These are phyloP conservation scores for Exophiala sp. DNA, from an alignment of 2,329 filamentous ascomycete species.

Conservation along the genomic window DNA sequence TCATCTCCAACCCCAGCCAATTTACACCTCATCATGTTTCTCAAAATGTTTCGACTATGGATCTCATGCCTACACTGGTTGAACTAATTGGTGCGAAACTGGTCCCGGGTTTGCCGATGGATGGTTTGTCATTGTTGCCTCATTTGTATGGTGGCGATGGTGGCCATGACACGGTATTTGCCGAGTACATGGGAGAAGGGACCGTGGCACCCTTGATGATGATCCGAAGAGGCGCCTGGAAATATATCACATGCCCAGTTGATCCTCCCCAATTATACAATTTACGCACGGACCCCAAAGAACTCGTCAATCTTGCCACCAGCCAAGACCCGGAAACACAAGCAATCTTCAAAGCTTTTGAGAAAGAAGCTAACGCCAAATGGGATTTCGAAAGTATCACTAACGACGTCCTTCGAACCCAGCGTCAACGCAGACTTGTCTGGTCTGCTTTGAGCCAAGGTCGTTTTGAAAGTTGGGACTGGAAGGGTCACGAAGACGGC, in stretches of 20 bases:
- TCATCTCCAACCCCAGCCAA: conserved; percentile 74
- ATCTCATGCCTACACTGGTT: conserved; percentile 83
- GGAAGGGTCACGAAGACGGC: conserved; percentile 50
- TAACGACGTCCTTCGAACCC: conserved; percentile 67
- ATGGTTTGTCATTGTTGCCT: conserved; percentile 77
- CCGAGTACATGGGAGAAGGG: conserved; percentile 92
- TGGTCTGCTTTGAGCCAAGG: conserved; percentile 77
- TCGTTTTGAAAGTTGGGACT: conserved; percentile 78
- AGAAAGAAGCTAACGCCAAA: conserved; percentile 66
- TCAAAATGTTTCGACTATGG: conserved; percentile 85
- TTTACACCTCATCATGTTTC: conserved; percentile 73
- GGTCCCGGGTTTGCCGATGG: conserved; percentile 71
- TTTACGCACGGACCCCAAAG: conserved; percentile 68
- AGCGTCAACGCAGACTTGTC: conserved; percentile 73
- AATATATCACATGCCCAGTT: conserved; percentile 81
- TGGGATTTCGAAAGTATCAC: conserved; percentile 84
- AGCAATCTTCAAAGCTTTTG: conserved; percentile 55
- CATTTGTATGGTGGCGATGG: conserved; percentile 63
- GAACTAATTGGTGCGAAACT: conserved; percentile 73
- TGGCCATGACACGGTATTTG: conserved; percentile 73
- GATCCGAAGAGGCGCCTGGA: conserved; percentile 87
- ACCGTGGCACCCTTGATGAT: conserved; percentile 87
- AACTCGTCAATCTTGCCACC: conserved; percentile 67
- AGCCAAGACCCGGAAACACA: conserved; percentile 41
- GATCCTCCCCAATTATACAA: conserved; percentile 85